Evolutionary conservation across 768 basidiomycete species (phyloP).

Genomic region (Phanerodontia chrysosporium): DNA sequence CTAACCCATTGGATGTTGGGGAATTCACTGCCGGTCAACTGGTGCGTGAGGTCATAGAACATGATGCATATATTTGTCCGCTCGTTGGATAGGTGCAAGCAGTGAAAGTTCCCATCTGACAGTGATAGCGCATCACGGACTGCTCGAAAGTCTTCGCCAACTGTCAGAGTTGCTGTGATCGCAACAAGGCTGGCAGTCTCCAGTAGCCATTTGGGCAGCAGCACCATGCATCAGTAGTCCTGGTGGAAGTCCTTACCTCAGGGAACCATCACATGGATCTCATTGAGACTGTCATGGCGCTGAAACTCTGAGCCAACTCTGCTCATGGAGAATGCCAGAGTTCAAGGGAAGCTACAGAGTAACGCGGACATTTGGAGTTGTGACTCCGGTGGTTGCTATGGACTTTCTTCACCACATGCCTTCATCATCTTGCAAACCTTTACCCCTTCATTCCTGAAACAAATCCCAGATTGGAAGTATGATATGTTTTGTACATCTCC

Average conservation of each 20-base stretch:
- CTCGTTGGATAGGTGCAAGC: neutral
- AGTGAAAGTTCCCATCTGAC: neutral
- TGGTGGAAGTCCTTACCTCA: constrained; percentile 6
- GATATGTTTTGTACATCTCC: no score
- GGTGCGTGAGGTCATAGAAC: neutral
- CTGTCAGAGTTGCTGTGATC: neutral
- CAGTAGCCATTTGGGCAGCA: neutral
- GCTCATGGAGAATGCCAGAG: no score
- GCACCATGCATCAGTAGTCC: neutral
- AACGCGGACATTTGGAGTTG: no score
- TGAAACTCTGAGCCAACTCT: no score
- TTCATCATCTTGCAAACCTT: no score
- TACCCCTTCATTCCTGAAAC: no score
- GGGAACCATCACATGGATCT: constrained; percentile 4
- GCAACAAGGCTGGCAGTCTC: neutral
- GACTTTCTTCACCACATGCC: no score
- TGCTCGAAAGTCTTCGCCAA: neutral
- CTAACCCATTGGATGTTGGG: neutral
- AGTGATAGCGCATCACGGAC: neutral
- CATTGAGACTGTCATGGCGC: no score
- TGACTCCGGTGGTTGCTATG: no score
- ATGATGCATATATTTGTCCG: neutral
- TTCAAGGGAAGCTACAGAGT: no score
- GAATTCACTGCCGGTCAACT: neutral
- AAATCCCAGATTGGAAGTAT: no score